Conservation (phyloP, 345 rosid species). For the Rhodamnia rubescens region DNA sequence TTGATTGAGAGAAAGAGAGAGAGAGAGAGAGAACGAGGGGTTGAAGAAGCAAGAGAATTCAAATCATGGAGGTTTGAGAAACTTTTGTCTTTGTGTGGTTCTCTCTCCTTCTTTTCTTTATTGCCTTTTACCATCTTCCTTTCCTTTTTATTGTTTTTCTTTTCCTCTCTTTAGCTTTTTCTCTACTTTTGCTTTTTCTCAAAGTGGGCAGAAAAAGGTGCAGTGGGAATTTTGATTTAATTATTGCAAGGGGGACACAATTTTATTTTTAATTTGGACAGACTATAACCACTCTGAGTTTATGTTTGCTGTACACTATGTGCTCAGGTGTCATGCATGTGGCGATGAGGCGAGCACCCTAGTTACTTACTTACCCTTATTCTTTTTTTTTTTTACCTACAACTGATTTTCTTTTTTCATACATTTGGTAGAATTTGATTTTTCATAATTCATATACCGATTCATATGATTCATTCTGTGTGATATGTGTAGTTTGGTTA, state of each 20-base stretch:
- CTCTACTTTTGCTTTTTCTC: slow-evolving; percentile 75
- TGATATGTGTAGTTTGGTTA: not conserved
- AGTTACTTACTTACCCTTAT: not conserved
- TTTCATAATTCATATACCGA: not conserved
- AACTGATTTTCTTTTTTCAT: not conserved
- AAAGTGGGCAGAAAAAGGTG: slow-evolving; percentile 65
- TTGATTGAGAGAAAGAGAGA: slow-evolving; percentile 3
- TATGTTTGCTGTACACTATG: not conserved
- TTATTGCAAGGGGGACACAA: not conserved
- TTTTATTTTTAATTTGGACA: not conserved
- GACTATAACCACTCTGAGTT: not conserved
- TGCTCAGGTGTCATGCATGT: not conserved
- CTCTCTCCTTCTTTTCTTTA: slow-evolving; percentile 19
- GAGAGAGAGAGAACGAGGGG: not conserved
- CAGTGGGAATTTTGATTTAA: slow-evolving; percentile 36
- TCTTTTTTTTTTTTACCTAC: not conserved
- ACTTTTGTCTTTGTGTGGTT: slow-evolving; percentile 24
- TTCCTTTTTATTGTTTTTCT: not conserved
- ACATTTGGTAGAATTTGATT: not conserved
- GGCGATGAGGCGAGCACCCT: not conserved
- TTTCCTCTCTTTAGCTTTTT: slow-evolving; percentile 7
- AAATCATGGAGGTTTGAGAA: slow-evolving; percentile 43
- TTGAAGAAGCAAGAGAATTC: slow-evolving; percentile 17
- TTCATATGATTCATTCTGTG: not conserved
- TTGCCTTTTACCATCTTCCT: slow-evolving; percentile 11